phyloP scores from a whole-genome alignment of 441 rosid genomes.

The Syzygium syzygioides region DNA sequence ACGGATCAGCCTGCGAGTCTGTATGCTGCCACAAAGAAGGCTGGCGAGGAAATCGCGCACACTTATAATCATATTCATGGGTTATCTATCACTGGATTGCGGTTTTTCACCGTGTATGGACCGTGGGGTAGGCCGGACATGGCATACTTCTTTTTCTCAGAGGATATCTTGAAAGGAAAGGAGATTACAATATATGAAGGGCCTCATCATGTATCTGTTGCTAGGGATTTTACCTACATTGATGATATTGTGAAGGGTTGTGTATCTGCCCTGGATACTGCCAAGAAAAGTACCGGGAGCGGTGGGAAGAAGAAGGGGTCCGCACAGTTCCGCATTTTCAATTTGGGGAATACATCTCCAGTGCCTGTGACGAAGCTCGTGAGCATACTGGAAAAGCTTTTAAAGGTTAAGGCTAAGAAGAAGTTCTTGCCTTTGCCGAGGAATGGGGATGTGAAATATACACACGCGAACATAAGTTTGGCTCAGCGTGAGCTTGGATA shows the following conservation, averaged over 20 bases:
- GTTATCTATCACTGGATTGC: conserved; percentile 6
- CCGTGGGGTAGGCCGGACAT: conserved; percentile 13
- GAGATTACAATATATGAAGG: conserved; percentile 5
- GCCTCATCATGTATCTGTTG: conserved; percentile 1
- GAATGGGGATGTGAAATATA: conserved; percentile 8
- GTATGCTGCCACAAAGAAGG: conserved; percentile 13
- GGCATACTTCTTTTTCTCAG: conserved; percentile 13
- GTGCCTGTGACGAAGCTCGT: conserved; percentile 7
- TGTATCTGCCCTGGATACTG: neutral
- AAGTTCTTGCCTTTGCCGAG: conserved; percentile 3
- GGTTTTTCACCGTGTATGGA: conserved; percentile 10
- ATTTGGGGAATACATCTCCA: conserved; percentile 9
- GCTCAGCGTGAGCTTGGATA: conserved; percentile 9
- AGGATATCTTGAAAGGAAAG: conserved; percentile 5
- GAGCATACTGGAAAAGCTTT: conserved; percentile 7
- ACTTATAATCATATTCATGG: conserved; percentile 11
- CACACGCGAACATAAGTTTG: conserved; percentile 6
- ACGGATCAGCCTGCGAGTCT: conserved; percentile 12
- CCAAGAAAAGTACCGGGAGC: conserved; percentile 3
- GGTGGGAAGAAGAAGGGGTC: conserved; percentile 10
- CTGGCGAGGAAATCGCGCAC: conserved; percentile 13
- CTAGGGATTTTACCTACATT: conserved; percentile 8
- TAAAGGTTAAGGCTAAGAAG: conserved; percentile 12
- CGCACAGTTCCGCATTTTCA: conserved; percentile 7
- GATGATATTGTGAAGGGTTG: conserved; percentile 11